Conservation (phyloP, 805 yeast species). For the Torulaspora microellipsoides region DNA sequence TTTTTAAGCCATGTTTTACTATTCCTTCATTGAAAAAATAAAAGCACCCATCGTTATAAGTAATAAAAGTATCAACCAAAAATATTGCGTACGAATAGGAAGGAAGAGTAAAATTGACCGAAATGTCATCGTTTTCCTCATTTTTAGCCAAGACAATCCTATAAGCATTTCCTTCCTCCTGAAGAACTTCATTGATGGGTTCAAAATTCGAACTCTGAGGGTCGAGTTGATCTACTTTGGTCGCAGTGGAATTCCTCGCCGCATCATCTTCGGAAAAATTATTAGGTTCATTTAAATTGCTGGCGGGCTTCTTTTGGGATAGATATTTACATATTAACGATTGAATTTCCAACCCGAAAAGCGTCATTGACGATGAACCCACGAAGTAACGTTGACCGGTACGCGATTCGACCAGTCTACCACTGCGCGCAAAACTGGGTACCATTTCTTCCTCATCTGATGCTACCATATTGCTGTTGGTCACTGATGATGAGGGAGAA, state of each 20-base stretch:
- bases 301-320: slow-evolving; percentile 20
- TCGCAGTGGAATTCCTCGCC: background rate
- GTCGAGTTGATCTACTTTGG: slow-evolving; percentile 6
- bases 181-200: slow-evolving; percentile 52
- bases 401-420: slow-evolving; percentile 65
- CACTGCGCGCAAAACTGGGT: slow-evolving; percentile 65
- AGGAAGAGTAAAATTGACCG: slow-evolving; percentile 69
- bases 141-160: slow-evolving; percentile 63
- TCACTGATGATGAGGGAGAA: background rate
- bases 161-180: slow-evolving; percentile 74
- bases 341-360: slow-evolving; percentile 74
- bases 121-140: slow-evolving; percentile 38
- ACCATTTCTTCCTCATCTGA: slow-evolving; percentile 46
- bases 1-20: slow-evolving; percentile 60
- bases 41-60: slow-evolving; percentile 79
- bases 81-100: slow-evolving; percentile 72
- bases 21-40: slow-evolving; percentile 80
- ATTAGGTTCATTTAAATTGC: slow-evolving; percentile 8
- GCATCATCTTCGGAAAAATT: background rate
- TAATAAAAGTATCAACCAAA: slow-evolving; percentile 68
- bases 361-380: slow-evolving; percentile 79
- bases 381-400: slow-evolving; percentile 73
- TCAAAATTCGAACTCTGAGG: slow-evolving; percentile 6
- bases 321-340: slow-evolving; percentile 47
- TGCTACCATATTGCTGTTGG: background rate